Evolutionary conservation across 108 stramenopile genomes (phyloP), one percentile per base, ranked within the genome.

Genomic region (Bacterosira constricta): DNA sequence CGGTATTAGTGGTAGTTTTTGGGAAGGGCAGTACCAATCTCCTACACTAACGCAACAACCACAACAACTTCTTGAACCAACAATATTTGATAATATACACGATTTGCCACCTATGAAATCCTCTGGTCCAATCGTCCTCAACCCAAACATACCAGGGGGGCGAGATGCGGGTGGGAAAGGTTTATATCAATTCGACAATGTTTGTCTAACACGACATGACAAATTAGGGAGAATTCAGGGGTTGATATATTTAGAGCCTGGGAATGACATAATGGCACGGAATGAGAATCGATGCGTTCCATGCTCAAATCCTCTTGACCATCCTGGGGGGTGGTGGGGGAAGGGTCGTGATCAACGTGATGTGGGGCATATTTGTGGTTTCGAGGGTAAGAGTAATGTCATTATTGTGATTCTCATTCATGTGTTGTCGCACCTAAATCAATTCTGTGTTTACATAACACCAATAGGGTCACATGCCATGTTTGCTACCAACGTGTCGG

Each of bases 151-250:
- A 1, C n/a, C n/a, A n/a, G n/a, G n/a, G n/a, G n/a, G n/a, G n/a
- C n/a, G n/a, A n/a, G n/a, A n/a, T n/a, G n/a, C n/a, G n/a, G n/a
- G n/a, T n/a, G n/a, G n/a, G n/a, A 18, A 32, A 4, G 47, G 47
- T 27, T 32, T 64, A 6, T 50, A 47, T 23, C 32, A 64, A 64
- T 64, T 64, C 47, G 4, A 49, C 45, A 64, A 64, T 17, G 63
- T 64, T 5, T 64, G 63, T 26, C 47, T 64, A 25, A 64, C 63
- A 3, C 12, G 26, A 26, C 46, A 50, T 26, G 3, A 15, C 8
- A 7, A 8, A 4, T 15, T 11, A 7, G 21, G 7, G 15, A 12
- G 3, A 4, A 12, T 50, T 2, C 47, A 10, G 15, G 63, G 63
- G 6, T 26, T 64, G 10, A 20, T 64, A 3, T 64, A 64, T 31